Evolutionary conservation across 169 alveolate genomes (phyloP), one percentile per base, ranked within the genome.

Genomic region (Toxoplasma gondii): DNA sequence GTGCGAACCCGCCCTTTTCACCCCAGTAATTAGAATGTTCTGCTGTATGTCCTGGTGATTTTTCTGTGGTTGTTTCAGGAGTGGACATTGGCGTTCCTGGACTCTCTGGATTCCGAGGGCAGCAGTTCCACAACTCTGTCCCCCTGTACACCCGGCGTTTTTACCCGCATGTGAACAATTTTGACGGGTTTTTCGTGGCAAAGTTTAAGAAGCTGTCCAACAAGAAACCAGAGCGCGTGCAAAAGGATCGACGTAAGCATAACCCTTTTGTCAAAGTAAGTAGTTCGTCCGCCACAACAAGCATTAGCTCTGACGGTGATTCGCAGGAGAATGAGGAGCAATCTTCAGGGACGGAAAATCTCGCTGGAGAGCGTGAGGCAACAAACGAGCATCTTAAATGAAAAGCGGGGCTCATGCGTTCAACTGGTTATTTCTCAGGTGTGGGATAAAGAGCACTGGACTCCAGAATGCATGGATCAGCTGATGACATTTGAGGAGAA

Each of bases 121-220:
- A 97, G 94, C 97, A 98, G 70, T 98, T 98, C 95, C 99, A 98
- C 90, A 98, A 99, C 9, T 94, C 98, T 78, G 93, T 98, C 27
- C 93, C 97, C 41, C 83, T 96, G 92, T 93, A 95, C 80, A 95
- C 98, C 54, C 97, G 98, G 43, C 96, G 99, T 70, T 98, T 98
- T 38, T 99, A 98, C 92, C 99, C 99, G 38, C 99, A 99, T 94
- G 96, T 97, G 81, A 99, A 99, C 96, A 98, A 98, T 92, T 97
- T 99, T 97, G 99, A 99, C 95, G 99, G 99, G 38, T 99, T 99
- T 97, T 99, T 98, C 93, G 98, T 99, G 64, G 99, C 99, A 27
- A 99, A 99, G 96, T 95, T 99, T 58, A 98, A 98, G 96, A 99
- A 99, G 96, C 95, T 97, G 70, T 98, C 98, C 41, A 98, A 99